A percentile compares a stretch with the other conserved stretches of the same genome.
Conservation (phyloP, 768 basidiomycete genomes). For the Xerocomellus dryophilus region DNA sequence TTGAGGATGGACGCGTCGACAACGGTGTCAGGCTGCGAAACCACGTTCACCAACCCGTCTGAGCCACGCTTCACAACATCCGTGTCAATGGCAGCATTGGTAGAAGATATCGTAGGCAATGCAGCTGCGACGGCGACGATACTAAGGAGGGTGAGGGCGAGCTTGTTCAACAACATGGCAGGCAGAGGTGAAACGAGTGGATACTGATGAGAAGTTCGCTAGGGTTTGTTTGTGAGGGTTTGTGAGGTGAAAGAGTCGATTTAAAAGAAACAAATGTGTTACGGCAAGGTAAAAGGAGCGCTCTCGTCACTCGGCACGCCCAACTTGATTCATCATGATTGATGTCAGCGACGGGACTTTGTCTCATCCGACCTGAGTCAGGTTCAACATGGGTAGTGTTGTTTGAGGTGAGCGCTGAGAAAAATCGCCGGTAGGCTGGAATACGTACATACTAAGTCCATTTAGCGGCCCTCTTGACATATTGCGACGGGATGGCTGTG, state of each 20-base stretch:
- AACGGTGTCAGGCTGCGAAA: background rate
- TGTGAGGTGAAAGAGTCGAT: background rate
- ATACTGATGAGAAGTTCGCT: background rate
- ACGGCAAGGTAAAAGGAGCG: background rate
- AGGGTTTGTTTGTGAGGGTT: background rate
- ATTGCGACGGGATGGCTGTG: background rate
- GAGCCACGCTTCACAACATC: too few relatives aligned
- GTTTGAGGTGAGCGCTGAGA: background rate
- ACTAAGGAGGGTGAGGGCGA: slow-evolving; percentile 1
- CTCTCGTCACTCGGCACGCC: background rate
- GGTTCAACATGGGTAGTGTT: too few relatives aligned
- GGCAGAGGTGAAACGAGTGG: too few relatives aligned
- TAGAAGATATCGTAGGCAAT: background rate
- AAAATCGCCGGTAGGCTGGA: background rate
- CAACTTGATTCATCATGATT: too few relatives aligned
- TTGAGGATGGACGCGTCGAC: background rate
- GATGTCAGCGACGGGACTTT: background rate
- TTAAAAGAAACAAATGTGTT: background rate
- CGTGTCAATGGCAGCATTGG: background rate
- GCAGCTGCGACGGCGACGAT: background rate
- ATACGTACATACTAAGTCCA: too few relatives aligned
- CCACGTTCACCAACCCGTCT: background rate
- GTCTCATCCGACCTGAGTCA: background rate
- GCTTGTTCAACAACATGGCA: slow-evolving; percentile 9
- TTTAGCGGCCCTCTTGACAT: background rate